Percentiles rank a stretch among this genome's conserved stretches.
phyloP scores from a whole-genome alignment of 352 stramenopile species.

The Globisporangium perplexum region DNA sequence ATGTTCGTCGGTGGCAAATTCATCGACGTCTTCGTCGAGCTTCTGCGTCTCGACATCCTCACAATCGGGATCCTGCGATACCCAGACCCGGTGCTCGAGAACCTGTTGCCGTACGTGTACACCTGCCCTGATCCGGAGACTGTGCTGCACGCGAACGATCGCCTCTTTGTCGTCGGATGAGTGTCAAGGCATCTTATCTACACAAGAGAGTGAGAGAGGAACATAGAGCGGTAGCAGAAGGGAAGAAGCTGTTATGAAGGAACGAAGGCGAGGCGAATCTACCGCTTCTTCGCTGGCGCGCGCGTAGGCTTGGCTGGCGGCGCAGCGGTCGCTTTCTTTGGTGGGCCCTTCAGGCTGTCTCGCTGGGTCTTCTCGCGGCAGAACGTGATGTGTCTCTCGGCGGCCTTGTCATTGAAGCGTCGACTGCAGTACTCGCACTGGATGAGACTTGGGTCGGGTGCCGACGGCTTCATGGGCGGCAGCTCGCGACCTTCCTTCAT shows the following conservation, averaged over 20 bases:
- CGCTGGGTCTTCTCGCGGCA: slow-evolving; percentile 84
- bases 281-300: slow-evolving; percentile 38
- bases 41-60: slow-evolving; percentile 34
- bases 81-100: slow-evolving; percentile 35
- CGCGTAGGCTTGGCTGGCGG: slow-evolving; percentile 28
- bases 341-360: slow-evolving; percentile 24
- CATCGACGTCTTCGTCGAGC: slow-evolving; percentile 37
- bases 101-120: slow-evolving; percentile 58
- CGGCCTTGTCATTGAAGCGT: slow-evolving; percentile 89
- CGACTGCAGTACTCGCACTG: slow-evolving; percentile 89
- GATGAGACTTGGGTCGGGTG: slow-evolving; percentile 80
- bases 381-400: slow-evolving; percentile 89
- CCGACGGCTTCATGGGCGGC: slow-evolving; percentile 49
- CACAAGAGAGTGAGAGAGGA: not conserved
- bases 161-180: slow-evolving; percentile 48
- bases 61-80: slow-evolving; percentile 42
- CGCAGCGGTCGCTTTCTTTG: slow-evolving; percentile 27
- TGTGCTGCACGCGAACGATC: slow-evolving; percentile 42
- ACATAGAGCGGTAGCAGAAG: no score
- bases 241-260: not conserved
- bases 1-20: slow-evolving; percentile 35
- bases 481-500: slow-evolving; percentile 66
- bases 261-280: not conserved
- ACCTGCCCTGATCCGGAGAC: slow-evolving; percentile 44
- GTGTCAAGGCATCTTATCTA: no score